These are phyloP conservation scores for Paradendryphiella salina DNA, from an alignment of 2,329 filamentous ascomycete species.

Conservation along the genomic window DNA sequence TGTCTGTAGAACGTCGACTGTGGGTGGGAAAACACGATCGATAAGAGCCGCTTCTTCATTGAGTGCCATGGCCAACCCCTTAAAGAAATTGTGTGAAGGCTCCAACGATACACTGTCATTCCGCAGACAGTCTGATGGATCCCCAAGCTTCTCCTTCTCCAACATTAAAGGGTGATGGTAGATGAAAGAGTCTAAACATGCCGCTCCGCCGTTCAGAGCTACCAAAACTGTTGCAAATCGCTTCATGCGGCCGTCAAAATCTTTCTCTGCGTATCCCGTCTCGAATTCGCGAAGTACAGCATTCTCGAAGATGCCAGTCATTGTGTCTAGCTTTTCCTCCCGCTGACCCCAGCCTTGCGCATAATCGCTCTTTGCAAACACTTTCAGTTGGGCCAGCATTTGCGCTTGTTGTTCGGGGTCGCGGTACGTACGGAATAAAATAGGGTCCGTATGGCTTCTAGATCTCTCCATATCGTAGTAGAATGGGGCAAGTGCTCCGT, in stretches of 20 bases:
- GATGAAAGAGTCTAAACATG: slow-evolving; percentile 81
- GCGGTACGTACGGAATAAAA: slow-evolving; percentile 82
- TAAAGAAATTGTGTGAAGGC: slow-evolving; percentile 81
- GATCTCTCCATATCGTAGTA: slow-evolving; percentile 79
- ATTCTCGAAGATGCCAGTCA: slow-evolving; percentile 84
- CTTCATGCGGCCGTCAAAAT: slow-evolving; percentile 86
- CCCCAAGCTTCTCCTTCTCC: slow-evolving; percentile 70
- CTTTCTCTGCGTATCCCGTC: slow-evolving; percentile 84
- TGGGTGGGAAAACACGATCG: slow-evolving; percentile 76
- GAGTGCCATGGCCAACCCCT: slow-evolving; percentile 70
- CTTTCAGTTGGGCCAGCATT: slow-evolving; percentile 79
- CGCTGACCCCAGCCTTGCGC: slow-evolving; percentile 72
- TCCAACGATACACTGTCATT: slow-evolving; percentile 72
- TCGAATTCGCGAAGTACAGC: slow-evolving; percentile 91
- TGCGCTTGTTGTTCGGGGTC: slow-evolving; percentile 89
- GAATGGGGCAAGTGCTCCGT: slow-evolving; percentile 84
- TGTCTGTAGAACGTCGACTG: slow-evolving; percentile 70
- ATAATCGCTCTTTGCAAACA: slow-evolving; percentile 80
- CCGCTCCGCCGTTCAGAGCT: slow-evolving; percentile 76
- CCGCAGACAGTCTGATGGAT: slow-evolving; percentile 80
- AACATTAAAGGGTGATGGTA: slow-evolving; percentile 85
- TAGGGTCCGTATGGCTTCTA: slow-evolving; percentile 74
- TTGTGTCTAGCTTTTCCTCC: slow-evolving; percentile 71
- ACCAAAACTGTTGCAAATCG: slow-evolving; percentile 86
- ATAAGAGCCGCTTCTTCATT: slow-evolving; percentile 84